Percentiles rank a stretch among this genome's conserved stretches.
phyloP scores from a whole-genome alignment of 2,329 filamentous ascomycete genomes.

The Trichoderma sp. region DNA sequence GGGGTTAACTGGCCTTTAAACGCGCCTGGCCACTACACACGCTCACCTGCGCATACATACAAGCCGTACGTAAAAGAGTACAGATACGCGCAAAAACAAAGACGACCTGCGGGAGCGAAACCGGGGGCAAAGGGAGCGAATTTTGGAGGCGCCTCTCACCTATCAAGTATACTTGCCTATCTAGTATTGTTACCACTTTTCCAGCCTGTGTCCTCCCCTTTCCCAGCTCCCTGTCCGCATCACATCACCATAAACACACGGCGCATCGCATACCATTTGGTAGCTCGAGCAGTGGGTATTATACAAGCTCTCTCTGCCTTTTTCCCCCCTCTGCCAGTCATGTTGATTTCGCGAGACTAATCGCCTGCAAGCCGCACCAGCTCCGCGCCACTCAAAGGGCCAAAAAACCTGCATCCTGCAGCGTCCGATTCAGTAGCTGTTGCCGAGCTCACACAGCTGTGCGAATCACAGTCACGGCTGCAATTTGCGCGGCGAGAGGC shows the following conservation, averaged over 20 bases:
- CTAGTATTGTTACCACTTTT: neutral
- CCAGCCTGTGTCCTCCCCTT: neutral
- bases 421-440: slow-evolving; percentile 10
- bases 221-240: neutral
- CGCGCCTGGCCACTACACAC: slow-evolving; percentile 14
- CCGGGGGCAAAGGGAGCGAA: neutral
- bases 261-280: neutral
- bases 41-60: neutral
- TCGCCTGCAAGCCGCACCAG: slow-evolving; percentile 10
- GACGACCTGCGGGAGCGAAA: neutral
- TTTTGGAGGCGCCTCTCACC: neutral
- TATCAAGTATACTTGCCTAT: slow-evolving; percentile 1
- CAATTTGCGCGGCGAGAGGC: slow-evolving; percentile 7
- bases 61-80: neutral
- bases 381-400: neutral
- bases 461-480: slow-evolving; percentile 3
- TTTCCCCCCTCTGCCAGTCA: neutral
- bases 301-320: neutral
- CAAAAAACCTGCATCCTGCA: slow-evolving; percentile 10
- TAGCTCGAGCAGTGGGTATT: slow-evolving; percentile 3
- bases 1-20: slow-evolving; percentile 16
- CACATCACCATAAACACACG: neutral
- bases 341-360: slow-evolving; percentile 10
- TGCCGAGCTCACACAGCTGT: neutral
- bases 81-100: neutral